Evolutionary conservation across 1,139 yeast species (phyloP), one percentile per base, ranked within the genome.

Genomic region (Suhomyces choctaworum): DNA sequence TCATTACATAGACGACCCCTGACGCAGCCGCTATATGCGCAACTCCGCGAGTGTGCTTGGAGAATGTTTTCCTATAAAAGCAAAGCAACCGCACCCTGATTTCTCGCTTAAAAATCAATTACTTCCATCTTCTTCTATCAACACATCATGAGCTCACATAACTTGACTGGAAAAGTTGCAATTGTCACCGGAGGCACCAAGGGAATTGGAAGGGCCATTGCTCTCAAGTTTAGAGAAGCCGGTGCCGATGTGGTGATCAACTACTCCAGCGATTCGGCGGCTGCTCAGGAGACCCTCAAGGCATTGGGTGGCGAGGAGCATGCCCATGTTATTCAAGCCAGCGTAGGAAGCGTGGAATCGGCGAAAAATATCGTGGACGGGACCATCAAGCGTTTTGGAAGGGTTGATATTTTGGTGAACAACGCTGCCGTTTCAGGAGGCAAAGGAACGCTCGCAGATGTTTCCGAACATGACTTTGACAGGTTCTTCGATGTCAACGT

Each of bases 171-270:
- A 25, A 25, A 25, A 11, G 27, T 25, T 7, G 27, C 27, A 8
- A 12, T 25, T 11, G 14, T 25, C 27, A 25, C 27, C 9, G 27
- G 27, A 8, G 27, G 27, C 7, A 13, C 27, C 27, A 25, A 25
- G 14, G 27, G 27, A 7, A 25, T 25, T 25, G 27, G 27, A 10
- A 12, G 16, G 7, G 27, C 16, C 16, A 25, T 25, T 25, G 27
- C 27, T 8, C 16, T 25, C 27, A 25, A 25, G 16, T 25, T 13
- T 7, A 25, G 16, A 25, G 17, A 15, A 9, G 27, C 27, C 2
- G 27, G 27, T 8, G 27, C 27, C 17, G 14, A 25, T 9, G 27
- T 25, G 10, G 27, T 25, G 6, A 16, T 25, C 16, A 25, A 25
- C 14, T 25, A 25, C 27, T 9, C 17, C 16, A 13, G n/a, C 17